Conservation (phyloP, 169 alveolate species). For the Cryptosporidium tyzzeri region DNA sequence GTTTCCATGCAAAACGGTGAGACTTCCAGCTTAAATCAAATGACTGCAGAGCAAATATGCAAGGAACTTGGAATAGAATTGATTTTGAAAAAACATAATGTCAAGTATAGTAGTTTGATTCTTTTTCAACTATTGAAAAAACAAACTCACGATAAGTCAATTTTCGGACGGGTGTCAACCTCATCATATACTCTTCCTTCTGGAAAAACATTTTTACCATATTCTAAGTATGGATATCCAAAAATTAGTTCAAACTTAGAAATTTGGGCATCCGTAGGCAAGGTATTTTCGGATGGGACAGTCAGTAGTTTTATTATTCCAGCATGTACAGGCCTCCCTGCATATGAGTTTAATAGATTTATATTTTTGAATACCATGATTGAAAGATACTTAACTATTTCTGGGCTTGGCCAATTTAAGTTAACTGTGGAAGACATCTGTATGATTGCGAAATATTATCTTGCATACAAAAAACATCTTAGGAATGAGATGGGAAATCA, state of each 20-base stretch:
- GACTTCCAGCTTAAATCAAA: neutral
- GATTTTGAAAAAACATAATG: neutral
- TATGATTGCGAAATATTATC: neutral
- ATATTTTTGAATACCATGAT: slow-evolving; percentile 8
- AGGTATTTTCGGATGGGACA: slow-evolving; percentile 59
- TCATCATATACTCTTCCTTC: slow-evolving; percentile 53
- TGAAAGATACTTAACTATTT: slow-evolving; percentile 25
- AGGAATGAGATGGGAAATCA: neutral
- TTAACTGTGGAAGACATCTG: slow-evolving; percentile 69
- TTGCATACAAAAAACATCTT: slow-evolving; percentile 6
- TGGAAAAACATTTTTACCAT: slow-evolving; percentile 33
- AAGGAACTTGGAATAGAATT: slow-evolving; percentile 33
- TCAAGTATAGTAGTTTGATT: slow-evolving; percentile 2
- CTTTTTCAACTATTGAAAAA: slow-evolving; percentile 26
- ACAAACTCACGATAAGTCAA: slow-evolving; percentile 17
- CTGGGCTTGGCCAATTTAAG: slow-evolving; percentile 39
- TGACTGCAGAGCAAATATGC: slow-evolving; percentile 50
- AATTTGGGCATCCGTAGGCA: slow-evolving; percentile 56
- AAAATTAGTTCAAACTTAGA: slow-evolving; percentile 4
- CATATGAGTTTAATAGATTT: slow-evolving; percentile 44
- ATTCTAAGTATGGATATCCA: slow-evolving; percentile 31
- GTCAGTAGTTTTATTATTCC: slow-evolving; percentile 35
- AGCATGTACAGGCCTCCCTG: slow-evolving; percentile 52
- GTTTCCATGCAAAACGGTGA: slow-evolving; percentile 23
- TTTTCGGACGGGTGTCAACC: neutral